Evolutionary conservation across 2,329 filamentous ascomycete genomes (phyloP), one percentile per base, ranked within the genome.

Genomic region (Rosellinia necatrix): DNA sequence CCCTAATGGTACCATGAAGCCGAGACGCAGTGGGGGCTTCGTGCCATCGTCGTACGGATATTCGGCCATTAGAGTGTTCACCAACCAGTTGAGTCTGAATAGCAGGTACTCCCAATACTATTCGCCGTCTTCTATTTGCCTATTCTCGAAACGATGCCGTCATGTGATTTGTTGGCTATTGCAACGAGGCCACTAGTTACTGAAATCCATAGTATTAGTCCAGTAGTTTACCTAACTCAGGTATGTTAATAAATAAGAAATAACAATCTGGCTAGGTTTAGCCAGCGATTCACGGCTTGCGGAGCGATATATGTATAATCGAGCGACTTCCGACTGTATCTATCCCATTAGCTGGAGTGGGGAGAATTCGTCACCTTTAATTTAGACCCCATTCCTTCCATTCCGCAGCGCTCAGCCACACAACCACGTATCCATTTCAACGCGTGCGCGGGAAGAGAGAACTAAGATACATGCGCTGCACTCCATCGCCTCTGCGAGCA

Each of bases 311-410:
- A 46, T 29, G 15, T 13, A 24, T 13, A 41, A 43, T 21, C 10
- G 21, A 10, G 43, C 15, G 27, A 54, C n/a, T n/a, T n/a, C n/a
- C n/a, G n/a, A n/a, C n/a, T n/a, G n/a, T 15, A 13, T 25, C 46
- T 21, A 15, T 48, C 24, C 19, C n/a, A 41, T 41, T 17, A 24
- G 52, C 32, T 37, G 21, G 30, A 56, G 52, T 53, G 52, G 53
- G 43, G 44, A 53, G 34, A 49, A 38, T 52, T 56, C 43, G 49
- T 59, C 52, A 59, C 37, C 43, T 55, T 46, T 53, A 52, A 56
- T 56, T 53, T 56, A 35, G 48, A 44, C 46, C 13, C n/a, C 12
- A 17, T 43, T 41, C 22, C 47, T 27, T 34, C 13, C 38, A n/a
- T 56, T 46, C 29, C 19, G 12, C 4, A 6, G 7, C 47, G 53